Conservation (phyloP, 768 basidiomycete genomes). For the Suillus spraguei region DNA sequence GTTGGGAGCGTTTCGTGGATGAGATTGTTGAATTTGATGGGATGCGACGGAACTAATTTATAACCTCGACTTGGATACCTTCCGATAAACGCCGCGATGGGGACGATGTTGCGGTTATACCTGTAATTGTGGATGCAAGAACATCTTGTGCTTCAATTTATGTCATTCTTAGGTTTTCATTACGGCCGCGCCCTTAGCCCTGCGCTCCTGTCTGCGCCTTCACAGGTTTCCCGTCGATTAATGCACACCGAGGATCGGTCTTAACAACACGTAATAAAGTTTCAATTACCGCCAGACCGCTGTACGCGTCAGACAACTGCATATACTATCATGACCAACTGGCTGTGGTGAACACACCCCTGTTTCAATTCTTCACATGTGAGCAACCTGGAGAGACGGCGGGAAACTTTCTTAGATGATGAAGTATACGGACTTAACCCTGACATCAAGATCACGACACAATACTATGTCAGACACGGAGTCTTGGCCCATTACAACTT, state of each 20-base stretch:
- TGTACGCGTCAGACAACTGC: neutral
- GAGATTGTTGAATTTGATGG: constrained; percentile 25
- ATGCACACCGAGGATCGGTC: neutral
- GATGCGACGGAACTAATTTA: neutral
- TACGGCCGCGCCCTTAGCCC: neutral
- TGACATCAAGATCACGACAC: neutral
- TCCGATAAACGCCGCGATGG: neutral
- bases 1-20: constrained; percentile 51
- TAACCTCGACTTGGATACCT: neutral
- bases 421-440: neutral
- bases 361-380: neutral
- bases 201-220: neutral
- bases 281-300: neutral
- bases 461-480: neutral
- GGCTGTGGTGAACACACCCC: neutral
- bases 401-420: neutral
- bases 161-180: neutral
- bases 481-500: neutral
- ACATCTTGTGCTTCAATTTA: neutral
- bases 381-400: neutral
- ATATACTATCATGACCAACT: neutral
- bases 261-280: neutral
- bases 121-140: neutral
- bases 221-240: neutral
- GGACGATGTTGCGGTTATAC: neutral